phyloP scores from a whole-genome alignment of 331 rosid species.

The Telfairia occidentalis region DNA sequence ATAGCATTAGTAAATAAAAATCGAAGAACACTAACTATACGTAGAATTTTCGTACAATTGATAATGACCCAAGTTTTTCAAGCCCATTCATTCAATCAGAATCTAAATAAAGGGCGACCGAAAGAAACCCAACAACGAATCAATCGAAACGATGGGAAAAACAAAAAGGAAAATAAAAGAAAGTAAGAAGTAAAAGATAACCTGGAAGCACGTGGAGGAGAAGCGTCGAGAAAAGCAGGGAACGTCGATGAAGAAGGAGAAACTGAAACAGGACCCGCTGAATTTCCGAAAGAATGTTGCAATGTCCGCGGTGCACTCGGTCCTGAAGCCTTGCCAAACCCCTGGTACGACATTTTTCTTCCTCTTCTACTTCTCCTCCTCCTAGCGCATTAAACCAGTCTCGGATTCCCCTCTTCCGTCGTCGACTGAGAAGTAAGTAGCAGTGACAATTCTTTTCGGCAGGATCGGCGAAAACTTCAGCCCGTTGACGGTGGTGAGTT shows the following conservation, averaged over 20 bases:
- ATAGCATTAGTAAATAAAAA: background rate
- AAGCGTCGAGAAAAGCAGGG: slow-evolving; percentile 19
- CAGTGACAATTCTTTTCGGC: background rate
- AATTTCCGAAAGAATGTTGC: slow-evolving; percentile 32
- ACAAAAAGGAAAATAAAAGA: too few species aligned
- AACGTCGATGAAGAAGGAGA: slow-evolving; percentile 9
- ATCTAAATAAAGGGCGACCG: background rate
- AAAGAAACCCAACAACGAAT: too few species aligned
- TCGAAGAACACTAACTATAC: background rate
- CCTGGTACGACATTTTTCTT: slow-evolving; percentile 24
- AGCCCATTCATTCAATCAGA: background rate
- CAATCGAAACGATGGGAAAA: too few species aligned
- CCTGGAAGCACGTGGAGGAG: slow-evolving; percentile 34
- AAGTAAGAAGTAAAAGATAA: background rate
- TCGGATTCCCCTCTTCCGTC: background rate
- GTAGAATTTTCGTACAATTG: too few species aligned
- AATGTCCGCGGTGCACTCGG: slow-evolving; percentile 32
- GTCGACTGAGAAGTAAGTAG: background rate
- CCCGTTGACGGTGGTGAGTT: background rate
- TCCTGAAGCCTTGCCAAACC: slow-evolving; percentile 55
- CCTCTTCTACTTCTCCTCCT: background rate
- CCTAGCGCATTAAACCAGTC: background rate
- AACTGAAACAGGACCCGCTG: slow-evolving; percentile 23
- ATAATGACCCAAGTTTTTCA: background rate
- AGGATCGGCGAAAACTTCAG: background rate